These are phyloP conservation scores for Cladochytrium replicatum DNA, from an alignment of 192 early-diverging fungal genomes.

Conservation along the genomic window DNA sequence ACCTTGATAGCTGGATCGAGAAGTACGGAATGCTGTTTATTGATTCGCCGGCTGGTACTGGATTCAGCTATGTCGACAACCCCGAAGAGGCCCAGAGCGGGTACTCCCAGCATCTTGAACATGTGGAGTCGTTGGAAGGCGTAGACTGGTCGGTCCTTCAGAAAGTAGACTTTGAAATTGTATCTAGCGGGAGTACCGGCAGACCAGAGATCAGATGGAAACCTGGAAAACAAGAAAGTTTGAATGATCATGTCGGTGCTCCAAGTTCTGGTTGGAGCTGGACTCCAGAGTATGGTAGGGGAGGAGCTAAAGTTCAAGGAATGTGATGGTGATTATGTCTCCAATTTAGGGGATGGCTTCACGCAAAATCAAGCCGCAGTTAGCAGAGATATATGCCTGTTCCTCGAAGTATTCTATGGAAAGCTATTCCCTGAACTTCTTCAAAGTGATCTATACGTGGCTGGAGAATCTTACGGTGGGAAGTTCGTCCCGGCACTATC, in stretches of 20 bases:
- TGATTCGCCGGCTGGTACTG: conserved; percentile 77
- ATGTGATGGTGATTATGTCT: conserved; percentile 3
- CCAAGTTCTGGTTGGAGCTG: too few relatives aligned
- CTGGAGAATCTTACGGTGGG: conserved; percentile 54
- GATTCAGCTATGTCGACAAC: conserved; percentile 29
- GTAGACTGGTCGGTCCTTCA: too few relatives aligned
- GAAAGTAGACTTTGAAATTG: too few relatives aligned
- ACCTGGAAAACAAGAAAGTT: too few relatives aligned
- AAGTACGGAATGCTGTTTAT: conserved; percentile 66
- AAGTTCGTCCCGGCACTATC: conserved; percentile 68
- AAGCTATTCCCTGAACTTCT: conserved; percentile 55
- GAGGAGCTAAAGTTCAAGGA: background rate
- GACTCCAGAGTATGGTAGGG: too few relatives aligned
- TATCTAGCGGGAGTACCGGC: too few relatives aligned
- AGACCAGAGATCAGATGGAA: too few relatives aligned
- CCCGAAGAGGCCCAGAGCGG: background rate
- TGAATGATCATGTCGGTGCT: too few relatives aligned
- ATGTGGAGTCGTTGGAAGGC: too few relatives aligned
- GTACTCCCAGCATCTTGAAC: too few relatives aligned
- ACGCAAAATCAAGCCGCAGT: conserved; percentile 59
- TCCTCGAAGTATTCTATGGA: conserved; percentile 62
- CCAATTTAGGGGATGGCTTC: conserved; percentile 54
- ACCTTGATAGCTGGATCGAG: conserved; percentile 53
- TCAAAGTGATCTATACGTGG: conserved; percentile 48
- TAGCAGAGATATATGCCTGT: conserved; percentile 53